phyloP scores from a whole-genome alignment of 2,329 filamentous ascomycete species.

The Penicillium corylophilum region DNA sequence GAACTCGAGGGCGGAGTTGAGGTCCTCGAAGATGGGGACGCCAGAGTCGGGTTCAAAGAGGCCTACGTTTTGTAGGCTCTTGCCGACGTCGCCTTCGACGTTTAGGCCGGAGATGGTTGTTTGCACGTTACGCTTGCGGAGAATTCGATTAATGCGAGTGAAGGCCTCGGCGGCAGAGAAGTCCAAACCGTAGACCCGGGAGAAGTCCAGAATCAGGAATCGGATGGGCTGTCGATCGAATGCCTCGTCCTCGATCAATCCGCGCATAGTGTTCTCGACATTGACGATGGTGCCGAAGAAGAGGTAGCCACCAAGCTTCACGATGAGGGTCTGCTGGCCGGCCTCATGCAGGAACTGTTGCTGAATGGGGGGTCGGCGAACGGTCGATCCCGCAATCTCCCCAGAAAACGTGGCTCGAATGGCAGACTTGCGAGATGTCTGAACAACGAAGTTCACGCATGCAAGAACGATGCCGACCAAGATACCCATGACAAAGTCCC shows the following conservation, averaged over 20 bases:
- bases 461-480: constrained; percentile 87
- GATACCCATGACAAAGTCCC: constrained; percentile 95
- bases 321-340: constrained; percentile 82
- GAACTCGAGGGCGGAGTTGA: constrained; percentile 89
- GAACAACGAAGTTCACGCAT: constrained; percentile 85
- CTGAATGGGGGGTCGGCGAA: constrained; percentile 85
- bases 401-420: constrained; percentile 89
- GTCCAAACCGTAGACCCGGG: constrained; percentile 86
- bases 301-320: constrained; percentile 91
- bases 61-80: constrained; percentile 78
- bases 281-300: constrained; percentile 98
- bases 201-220: constrained; percentile 85
- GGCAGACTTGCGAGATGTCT: constrained; percentile 85
- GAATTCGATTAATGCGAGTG: constrained; percentile 81
- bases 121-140: constrained; percentile 73
- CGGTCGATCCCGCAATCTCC: constrained; percentile 84
- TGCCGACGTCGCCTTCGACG: constrained; percentile 71
- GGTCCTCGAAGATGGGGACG: constrained; percentile 78
- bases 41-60: constrained; percentile 71
- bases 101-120: constrained; percentile 82
- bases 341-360: constrained; percentile 82
- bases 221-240: constrained; percentile 78
- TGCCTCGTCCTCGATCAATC: constrained; percentile 75
- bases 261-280: constrained; percentile 84
- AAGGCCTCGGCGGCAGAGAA: constrained; percentile 97